Base-by-base conservation (phyloP, 2,329 filamentous ascomycete species). In the Sclerotinia trifoliorum region DNA sequence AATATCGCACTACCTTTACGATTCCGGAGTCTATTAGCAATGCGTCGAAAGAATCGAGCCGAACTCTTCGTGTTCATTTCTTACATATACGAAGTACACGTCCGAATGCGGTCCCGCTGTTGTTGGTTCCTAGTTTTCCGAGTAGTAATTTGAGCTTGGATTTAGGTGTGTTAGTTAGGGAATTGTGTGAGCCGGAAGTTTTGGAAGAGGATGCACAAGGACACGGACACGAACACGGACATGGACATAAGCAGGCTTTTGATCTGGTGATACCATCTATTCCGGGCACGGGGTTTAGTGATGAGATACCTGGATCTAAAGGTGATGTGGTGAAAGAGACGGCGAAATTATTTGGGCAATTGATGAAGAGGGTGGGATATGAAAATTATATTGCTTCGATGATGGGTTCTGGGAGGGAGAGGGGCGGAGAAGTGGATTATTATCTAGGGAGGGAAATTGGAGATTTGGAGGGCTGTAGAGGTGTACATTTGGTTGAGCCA, bases 211-310 rank as follows among this genome's bases (percentile, higher is more conserved):
- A 52, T 35, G 39, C 21, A n/a, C 54, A 51, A 7, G 60, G 10
- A 21, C 32, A 32, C 26, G 46, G 15, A 21, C 32, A 32, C 26
- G 46, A 10, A 32, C 24, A 44, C 8, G 15, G 11, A 39, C 44
- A 52, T 42, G 55, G 15, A 32, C n/a, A 32, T 13, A 26, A 49
- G 24, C 84, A 85, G 69, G 81, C 86, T 0, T 91, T 91, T 73
- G 86, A 91, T 73, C 75, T 91, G n/a, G 83, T 91, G 26, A 85
- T 86, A 26, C 88, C 89, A 1, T 87, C 86, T 55, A 81, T 91
- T 26, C 88, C 89, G 0, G 88, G 88, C 0, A 80, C 89, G 57
- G 88, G 87, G 21, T 91, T 91, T 74, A 90, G 88, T 76, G 88
- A 90, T 76, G 80, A 87, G 2, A 80, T 88, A 51, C 80, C 66